Evolutionary conservation across 352 stramenopile genomes (phyloP).

Genomic region (Phytopythium litorale): DNA sequence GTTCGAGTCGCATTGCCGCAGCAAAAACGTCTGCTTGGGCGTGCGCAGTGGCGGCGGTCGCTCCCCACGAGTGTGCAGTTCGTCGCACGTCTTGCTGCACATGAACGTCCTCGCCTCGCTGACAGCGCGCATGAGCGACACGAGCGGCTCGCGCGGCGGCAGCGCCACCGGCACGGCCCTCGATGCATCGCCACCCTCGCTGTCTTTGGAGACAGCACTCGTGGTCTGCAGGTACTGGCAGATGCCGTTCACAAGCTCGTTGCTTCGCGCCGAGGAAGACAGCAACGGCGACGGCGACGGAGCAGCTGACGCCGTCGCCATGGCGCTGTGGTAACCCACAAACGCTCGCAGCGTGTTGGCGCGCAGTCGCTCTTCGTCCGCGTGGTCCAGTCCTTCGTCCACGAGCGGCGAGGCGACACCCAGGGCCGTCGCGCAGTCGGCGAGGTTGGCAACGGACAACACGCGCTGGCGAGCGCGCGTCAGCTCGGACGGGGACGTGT

Average conservation of each 20-base stretch:
- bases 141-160: slow-evolving; percentile 47
- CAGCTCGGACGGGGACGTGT: slow-evolving; percentile 37
- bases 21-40: slow-evolving; percentile 22
- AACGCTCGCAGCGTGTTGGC: slow-evolving; percentile 68
- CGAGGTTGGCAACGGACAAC: slow-evolving; percentile 58
- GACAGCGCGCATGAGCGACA: slow-evolving; percentile 34
- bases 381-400: slow-evolving; percentile 2
- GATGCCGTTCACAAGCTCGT: slow-evolving; percentile 28
- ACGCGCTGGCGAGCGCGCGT: slow-evolving; percentile 53
- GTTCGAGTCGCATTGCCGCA: slow-evolving; percentile 58
- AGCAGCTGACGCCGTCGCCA: slow-evolving; percentile 22
- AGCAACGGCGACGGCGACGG: slow-evolving; percentile 4
- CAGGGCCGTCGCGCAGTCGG: slow-evolving; percentile 33
- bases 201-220: neutral
- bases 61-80: slow-evolving; percentile 45
- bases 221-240: slow-evolving; percentile 25
- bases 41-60: slow-evolving; percentile 25
- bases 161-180: slow-evolving; percentile 3
- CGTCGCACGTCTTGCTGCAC: slow-evolving; percentile 56
- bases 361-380: slow-evolving; percentile 33
- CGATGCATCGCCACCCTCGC: neutral
- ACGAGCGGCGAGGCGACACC: slow-evolving; percentile 19
- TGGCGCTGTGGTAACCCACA: slow-evolving; percentile 63
- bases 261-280: slow-evolving; percentile 13
- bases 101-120: slow-evolving; percentile 52